Percentiles rank a stretch among this genome's conserved stretches.
phyloP scores from a whole-genome alignment of 1,284 basidiomycete species.

The Ustilago shanxiensis region DNA sequence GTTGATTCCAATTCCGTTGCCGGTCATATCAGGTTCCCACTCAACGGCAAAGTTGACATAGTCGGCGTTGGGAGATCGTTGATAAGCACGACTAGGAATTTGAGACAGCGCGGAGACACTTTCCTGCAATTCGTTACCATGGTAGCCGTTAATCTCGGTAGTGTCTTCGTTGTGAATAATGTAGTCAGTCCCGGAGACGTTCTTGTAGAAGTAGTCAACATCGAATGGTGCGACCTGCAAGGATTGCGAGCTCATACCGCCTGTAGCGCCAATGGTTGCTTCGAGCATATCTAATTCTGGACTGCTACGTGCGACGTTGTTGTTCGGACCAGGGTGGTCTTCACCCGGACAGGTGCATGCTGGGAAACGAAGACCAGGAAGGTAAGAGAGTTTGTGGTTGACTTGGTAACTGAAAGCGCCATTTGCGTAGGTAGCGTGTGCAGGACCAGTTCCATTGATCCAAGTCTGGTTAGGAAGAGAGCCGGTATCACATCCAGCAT shows the following conservation, averaged over 20 bases:
- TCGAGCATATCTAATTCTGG: slow-evolving; percentile 69
- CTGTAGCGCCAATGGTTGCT: slow-evolving; percentile 73
- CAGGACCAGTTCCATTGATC: slow-evolving; percentile 46
- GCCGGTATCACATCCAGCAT: slow-evolving; percentile 67
- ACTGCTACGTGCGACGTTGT: slow-evolving; percentile 57
- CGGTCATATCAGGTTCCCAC: slow-evolving; percentile 62
- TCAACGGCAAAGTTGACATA: slow-evolving; percentile 64
- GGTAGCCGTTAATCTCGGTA: slow-evolving; percentile 59
- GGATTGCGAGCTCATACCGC: slow-evolving; percentile 57
- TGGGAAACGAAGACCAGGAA: slow-evolving; percentile 59
- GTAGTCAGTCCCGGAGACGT: slow-evolving; percentile 22
- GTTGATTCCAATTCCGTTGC: slow-evolving; percentile 44
- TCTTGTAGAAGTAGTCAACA: slow-evolving; percentile 55
- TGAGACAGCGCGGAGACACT: slow-evolving; percentile 53
- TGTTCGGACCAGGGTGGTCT: slow-evolving; percentile 60
- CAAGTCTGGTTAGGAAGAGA: slow-evolving; percentile 55
- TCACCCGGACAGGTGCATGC: slow-evolving; percentile 60
- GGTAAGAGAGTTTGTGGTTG: slow-evolving; percentile 37
- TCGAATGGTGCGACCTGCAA: slow-evolving; percentile 68
- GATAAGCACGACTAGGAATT: slow-evolving; percentile 54
- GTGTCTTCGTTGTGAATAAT: slow-evolving; percentile 44
- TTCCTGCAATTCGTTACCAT: slow-evolving; percentile 63
- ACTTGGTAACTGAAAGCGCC: slow-evolving; percentile 20
- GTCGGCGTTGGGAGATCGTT: slow-evolving; percentile 10
- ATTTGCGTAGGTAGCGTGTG: slow-evolving; percentile 36